phyloP scores from a whole-genome alignment of 208 protist species.

The Spongospora subterranea region DNA sequence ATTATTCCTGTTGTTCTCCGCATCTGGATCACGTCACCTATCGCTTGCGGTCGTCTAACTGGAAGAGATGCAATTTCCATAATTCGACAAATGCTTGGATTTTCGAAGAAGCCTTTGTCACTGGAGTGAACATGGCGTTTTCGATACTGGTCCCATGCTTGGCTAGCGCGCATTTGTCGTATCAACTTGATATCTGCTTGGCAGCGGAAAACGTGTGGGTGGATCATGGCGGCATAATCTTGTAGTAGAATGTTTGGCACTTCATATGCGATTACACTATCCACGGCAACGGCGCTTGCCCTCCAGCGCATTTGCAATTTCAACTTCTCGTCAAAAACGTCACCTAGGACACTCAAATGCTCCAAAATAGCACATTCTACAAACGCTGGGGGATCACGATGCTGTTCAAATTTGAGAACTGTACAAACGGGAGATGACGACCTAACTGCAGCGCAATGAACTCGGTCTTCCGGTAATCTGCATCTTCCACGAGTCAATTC shows the following conservation, averaged over 20 bases:
- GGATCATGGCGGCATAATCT: neutral
- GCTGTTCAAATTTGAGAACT: neutral
- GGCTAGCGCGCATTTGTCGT: neutral
- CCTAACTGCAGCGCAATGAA: neutral
- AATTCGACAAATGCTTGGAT: neutral
- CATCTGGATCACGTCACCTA: neutral
- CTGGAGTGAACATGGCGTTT: too few species aligned
- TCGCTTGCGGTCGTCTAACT: neutral
- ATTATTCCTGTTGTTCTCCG: neutral
- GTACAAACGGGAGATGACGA: neutral
- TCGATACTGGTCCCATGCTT: conserved; percentile 39
- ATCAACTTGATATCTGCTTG: neutral
- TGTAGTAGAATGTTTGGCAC: neutral
- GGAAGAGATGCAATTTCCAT: neutral
- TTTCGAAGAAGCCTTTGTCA: neutral
- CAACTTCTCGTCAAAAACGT: neutral
- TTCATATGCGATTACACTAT: neutral
- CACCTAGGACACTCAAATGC: neutral
- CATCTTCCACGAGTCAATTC: too few species aligned
- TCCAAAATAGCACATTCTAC: neutral
- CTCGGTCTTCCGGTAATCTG: too few species aligned
- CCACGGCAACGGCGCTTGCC: neutral
- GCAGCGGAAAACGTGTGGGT: neutral
- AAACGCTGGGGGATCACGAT: neutral
- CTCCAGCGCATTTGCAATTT: neutral